Percentiles rank a stretch among this genome's conserved stretches.
phyloP scores from a whole-genome alignment of 1,284 basidiomycete genomes.

The Heterobasidion annosum region DNA sequence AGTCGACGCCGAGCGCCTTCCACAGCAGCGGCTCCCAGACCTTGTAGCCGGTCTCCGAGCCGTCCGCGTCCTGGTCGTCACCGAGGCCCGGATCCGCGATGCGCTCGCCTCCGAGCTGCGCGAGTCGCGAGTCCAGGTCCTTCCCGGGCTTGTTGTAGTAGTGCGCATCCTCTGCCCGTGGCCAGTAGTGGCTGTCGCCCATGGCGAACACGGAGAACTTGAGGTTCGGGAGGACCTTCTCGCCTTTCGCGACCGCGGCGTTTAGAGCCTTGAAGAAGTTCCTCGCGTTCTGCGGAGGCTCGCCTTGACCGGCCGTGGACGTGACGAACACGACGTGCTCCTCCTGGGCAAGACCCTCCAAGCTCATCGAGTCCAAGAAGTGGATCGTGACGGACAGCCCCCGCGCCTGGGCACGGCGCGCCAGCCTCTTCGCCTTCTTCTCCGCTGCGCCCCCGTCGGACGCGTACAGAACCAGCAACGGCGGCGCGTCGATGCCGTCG shows the following conservation, averaged over 20 bases:
- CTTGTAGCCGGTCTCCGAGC: conserved; percentile 94
- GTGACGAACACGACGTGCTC: conserved; percentile 87
- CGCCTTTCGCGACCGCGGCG: conserved; percentile 50
- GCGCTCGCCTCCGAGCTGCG: conserved; percentile 68
- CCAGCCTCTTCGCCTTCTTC: conserved; percentile 89
- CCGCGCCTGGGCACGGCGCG: conserved; percentile 76
- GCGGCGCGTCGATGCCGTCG: conserved; percentile 82
- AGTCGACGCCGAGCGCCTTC: conserved; percentile 93
- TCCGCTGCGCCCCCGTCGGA: conserved; percentile 94
- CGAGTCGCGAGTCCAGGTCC: conserved; percentile 78
- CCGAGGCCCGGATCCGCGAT: conserved; percentile 78
- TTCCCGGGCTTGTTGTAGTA: conserved; percentile 98
- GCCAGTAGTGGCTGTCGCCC: conserved; percentile 99
- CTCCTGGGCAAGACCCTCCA: conserved; percentile 69
- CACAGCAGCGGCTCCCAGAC: conserved; percentile 89
- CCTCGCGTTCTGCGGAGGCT: conserved; percentile 94
- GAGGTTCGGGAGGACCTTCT: conserved; percentile 50
- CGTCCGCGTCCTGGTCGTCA: conserved; percentile 97
- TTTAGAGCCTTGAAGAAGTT: conserved; percentile 84
- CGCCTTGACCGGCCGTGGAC: conserved; percentile 98
- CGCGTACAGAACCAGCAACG: conserved; percentile 84
- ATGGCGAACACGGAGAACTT: conserved; percentile 87
- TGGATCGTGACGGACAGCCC: conserved; percentile 73
- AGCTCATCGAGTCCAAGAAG: conserved; percentile 70
- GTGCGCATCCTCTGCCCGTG: conserved; percentile 89